These are phyloP conservation scores for Quambalaria eucalypti DNA, from an alignment of 1,284 basidiomycete species.

Conservation along the genomic window DNA sequence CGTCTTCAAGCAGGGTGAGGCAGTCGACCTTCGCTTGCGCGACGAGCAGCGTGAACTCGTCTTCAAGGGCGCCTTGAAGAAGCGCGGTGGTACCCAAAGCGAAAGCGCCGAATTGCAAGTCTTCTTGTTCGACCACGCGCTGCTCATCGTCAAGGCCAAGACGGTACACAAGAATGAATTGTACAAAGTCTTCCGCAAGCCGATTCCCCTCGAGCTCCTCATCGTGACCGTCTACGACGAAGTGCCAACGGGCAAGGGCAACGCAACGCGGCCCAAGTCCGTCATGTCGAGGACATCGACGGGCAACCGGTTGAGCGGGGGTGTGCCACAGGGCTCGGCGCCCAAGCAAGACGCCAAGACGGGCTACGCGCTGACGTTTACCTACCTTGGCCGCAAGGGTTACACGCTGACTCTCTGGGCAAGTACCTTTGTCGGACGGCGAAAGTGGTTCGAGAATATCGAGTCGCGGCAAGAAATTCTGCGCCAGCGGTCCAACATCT, in stretches of 20 bases:
- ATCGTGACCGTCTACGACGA: slow-evolving; percentile 76
- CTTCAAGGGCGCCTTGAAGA: slow-evolving; percentile 86
- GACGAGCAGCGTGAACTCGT: slow-evolving; percentile 85
- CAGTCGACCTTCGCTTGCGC: slow-evolving; percentile 72
- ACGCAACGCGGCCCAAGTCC: slow-evolving; percentile 48
- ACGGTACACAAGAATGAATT: slow-evolving; percentile 79
- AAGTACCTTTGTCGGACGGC: slow-evolving; percentile 70
- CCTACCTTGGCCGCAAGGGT: slow-evolving; percentile 83
- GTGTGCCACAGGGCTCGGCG: slow-evolving; percentile 47
- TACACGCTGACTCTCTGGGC: slow-evolving; percentile 92
- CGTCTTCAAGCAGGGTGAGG: slow-evolving; percentile 72
- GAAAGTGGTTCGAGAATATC: slow-evolving; percentile 91
- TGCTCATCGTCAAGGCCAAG: slow-evolving; percentile 87
- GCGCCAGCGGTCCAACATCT: slow-evolving; percentile 73
- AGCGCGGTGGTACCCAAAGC: slow-evolving; percentile 63
- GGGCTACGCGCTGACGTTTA: slow-evolving; percentile 83
- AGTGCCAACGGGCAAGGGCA: slow-evolving; percentile 38
- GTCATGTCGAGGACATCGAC: slow-evolving; percentile 51
- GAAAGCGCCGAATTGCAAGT: slow-evolving; percentile 81
- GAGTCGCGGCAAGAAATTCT: slow-evolving; percentile 77
- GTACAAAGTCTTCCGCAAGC: slow-evolving; percentile 88
- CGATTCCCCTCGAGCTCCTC: slow-evolving; percentile 89
- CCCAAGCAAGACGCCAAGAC: slow-evolving; percentile 66
- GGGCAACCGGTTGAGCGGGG: slow-evolving; percentile 33
- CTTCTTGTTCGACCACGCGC: slow-evolving; percentile 92